A percentile compares a stretch with the other conserved stretches of the same genome.
Conservation (phyloP, 345 rosid species). For the Kandelia obovata region DNA sequence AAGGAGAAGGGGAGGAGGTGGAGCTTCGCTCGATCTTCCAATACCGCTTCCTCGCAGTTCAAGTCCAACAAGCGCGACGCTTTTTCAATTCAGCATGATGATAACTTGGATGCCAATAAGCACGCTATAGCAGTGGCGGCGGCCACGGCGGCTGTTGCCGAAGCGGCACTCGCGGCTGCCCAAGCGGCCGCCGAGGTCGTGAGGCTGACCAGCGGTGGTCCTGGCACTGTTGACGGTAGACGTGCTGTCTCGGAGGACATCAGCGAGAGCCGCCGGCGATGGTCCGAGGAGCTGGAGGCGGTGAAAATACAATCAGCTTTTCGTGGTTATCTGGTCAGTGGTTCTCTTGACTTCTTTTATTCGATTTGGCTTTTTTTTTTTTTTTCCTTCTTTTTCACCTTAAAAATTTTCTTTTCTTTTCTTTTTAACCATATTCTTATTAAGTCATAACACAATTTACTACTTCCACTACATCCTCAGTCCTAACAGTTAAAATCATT, state of each 20-base stretch:
- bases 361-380: background rate
- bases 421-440: no score
- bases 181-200: conserved; percentile 38
- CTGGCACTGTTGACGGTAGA: background rate
- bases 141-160: conserved; percentile 35
- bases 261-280: conserved; percentile 5
- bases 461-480: no score
- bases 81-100: conserved; percentile 11
- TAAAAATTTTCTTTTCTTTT: no score
- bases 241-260: background rate
- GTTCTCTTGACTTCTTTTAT: background rate
- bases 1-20: conserved; percentile 20
- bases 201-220: conserved; percentile 19
- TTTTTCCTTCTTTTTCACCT: no score
- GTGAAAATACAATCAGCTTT: conserved; percentile 30
- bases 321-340: conserved; percentile 34
- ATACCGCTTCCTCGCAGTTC: conserved; percentile 3
- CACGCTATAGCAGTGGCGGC: conserved; percentile 37
- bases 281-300: conserved; percentile 13
- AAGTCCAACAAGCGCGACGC: conserved; percentile 6
- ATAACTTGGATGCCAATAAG: conserved; percentile 30
- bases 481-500: no score
- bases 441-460: no score
- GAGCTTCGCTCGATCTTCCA: conserved; percentile 27
- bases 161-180: conserved; percentile 35